These are phyloP conservation scores for Leishmania turanica DNA, from an alignment of 208 protist species.

Conservation along the genomic window DNA sequence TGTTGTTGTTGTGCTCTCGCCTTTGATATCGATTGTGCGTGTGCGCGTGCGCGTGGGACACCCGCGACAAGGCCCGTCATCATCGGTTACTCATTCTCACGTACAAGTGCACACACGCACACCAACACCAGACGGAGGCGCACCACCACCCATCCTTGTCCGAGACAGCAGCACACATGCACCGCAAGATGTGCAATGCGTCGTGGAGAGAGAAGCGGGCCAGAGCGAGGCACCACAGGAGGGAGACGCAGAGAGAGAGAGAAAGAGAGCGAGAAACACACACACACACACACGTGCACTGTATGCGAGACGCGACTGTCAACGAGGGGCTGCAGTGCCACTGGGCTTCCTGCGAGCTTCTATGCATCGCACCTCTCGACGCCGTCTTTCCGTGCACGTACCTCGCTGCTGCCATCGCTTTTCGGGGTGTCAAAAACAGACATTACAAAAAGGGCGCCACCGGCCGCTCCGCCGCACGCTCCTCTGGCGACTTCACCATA, in stretches of 20 bases:
- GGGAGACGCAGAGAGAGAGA: neutral
- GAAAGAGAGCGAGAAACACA: neutral
- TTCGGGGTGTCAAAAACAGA: too few relatives aligned
- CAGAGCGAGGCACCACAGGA: neutral
- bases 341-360: neutral
- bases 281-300: neutral
- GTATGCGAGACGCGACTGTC: neutral
- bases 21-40: neutral
- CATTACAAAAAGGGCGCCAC: conserved; percentile 78
- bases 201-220: neutral
- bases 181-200: neutral
- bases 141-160: neutral
- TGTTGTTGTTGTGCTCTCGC: neutral
- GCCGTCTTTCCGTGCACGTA: neutral
- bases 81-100: neutral
- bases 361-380: neutral
- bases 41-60: neutral
- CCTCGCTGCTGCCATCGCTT: neutral
- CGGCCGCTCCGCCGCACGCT: conserved; percentile 73
- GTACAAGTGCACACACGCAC: neutral
- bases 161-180: neutral
- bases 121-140: neutral
- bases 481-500: conserved; percentile 80
- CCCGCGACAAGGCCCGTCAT: neutral
- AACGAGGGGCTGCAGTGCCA: neutral